Evolutionary conservation across 2,329 filamentous ascomycete genomes (phyloP), one percentile per base, ranked within the genome.

Genomic region (Tolypocladium endophyticum): DNA sequence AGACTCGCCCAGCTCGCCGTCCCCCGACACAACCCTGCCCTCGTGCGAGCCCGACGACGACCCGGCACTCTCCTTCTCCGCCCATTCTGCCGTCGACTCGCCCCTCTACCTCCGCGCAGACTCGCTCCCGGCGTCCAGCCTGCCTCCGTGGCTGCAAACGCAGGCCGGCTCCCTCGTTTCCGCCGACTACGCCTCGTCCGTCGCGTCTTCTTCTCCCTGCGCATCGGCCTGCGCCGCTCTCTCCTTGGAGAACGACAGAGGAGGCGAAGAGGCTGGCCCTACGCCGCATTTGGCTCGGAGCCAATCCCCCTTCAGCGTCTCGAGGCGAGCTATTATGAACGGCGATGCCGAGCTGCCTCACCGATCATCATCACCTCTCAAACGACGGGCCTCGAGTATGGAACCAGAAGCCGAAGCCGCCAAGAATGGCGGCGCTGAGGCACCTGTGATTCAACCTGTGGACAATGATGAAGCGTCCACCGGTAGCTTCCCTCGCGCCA

Each of bases 311-410:
- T 77, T 79, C 65, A 76, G 77, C 63, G 72, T 77, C 56, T 75
- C 79, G 41, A 78, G 78, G 65, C 77, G 81, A 63, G 79, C 77
- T 65, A 79, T 86, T 61, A 85, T 86, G 81, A 81, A 82, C 63
- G 83, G 80, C 64, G 81, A 83, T 71, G 76, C 79, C 64, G 81
- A 86, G 62, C 68, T 78, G 30, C 78, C 81, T 61, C 80, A 86
- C 53, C 79, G 85, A 65, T 85, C 85, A 25, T 86, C 84, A 35
- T 87, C 85, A 25, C 85, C 85, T 9, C 72, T 87, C 60, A 87
- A 87, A 73, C 79, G 85, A 68, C 79, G 81, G 63, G 84, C 84
- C 41, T 85, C 82, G 61, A 85, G 81, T 68, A 84, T 85, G 81
- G 81, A 84, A 58, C 77, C 77, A 56, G 80, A 81, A 56, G 68